phyloP scores from a whole-genome alignment of 2,329 filamentous ascomycete species.

The Thermomyces lanuginosus region DNA sequence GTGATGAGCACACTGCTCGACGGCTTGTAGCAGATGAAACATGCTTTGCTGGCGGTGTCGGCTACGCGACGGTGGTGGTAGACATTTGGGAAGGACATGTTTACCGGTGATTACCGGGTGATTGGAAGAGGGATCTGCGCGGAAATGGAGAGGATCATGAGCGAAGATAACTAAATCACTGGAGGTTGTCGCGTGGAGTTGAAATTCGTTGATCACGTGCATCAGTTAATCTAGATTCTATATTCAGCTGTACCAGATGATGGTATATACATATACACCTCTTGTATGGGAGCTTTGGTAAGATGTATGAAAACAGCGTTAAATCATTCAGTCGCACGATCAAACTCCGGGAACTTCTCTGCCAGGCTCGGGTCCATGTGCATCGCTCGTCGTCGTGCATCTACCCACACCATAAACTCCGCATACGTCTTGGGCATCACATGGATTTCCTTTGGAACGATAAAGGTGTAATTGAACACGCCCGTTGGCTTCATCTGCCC shows the following conservation, averaged over 20 bases:
- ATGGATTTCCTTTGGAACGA: constrained; percentile 46
- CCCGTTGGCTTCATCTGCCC: constrained; percentile 51
- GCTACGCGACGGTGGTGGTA: constrained; percentile 80
- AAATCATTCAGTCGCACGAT: no score
- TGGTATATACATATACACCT: no score
- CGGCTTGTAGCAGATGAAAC: constrained; percentile 82
- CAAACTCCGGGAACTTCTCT: constrained; percentile 16
- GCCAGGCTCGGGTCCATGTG: constrained; percentile 32
- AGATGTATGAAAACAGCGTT: no score
- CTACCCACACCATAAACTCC: constrained; percentile 50
- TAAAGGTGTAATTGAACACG: constrained; percentile 62
- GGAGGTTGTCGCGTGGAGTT: background rate
- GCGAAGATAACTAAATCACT: background rate
- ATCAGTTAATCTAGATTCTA: no score
- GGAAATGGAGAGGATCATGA: no score
- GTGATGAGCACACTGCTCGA: constrained; percentile 77
- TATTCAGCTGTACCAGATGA: no score
- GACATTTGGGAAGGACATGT: constrained; percentile 46
- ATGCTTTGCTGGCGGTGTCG: constrained; percentile 65
- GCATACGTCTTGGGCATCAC: constrained; percentile 49
- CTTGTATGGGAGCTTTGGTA: no score
- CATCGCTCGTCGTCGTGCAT: constrained; percentile 40
- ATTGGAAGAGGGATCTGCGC: no score
- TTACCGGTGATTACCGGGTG: no score
- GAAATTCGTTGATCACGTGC: no score